Evolutionary conservation across 2,329 filamentous ascomycete species (phyloP), one percentile per base, ranked within the genome.

Genomic region (Chaetomiaceae sp.): DNA sequence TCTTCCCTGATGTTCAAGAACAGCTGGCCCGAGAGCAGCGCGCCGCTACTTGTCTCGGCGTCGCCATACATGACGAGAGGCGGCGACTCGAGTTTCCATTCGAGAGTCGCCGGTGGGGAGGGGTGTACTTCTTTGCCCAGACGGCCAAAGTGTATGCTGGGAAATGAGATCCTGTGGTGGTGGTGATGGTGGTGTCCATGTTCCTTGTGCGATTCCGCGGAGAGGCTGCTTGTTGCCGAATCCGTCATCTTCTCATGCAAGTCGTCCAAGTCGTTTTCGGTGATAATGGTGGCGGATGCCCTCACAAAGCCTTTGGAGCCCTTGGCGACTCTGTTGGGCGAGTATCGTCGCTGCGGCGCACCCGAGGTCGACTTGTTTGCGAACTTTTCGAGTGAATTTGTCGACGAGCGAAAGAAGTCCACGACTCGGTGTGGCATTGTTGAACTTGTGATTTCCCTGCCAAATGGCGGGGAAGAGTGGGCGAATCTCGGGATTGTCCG

Each of bases 31-130:
- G 89, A 95, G 44, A 96, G 80, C 53, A 96, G 74, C 6, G 90
- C 89, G 50, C 92, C 92, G 3, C 85, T 86, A 60, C 90, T 96
- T 58, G 80, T 78, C 55, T 83, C 78, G 1, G 87, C 76, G 20
- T 78, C 74, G 56, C 90, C 90, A 63, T 93, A 88, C 70, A 96
- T 85, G 40, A 96, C 81, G 16, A 92, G 77, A 3, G 91, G 91
- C 1, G 90, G 89, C 12, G 88, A 95, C 73, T 96, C 91, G 56
- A 96, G 86, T 60, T 71, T 75, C 73, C 76, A 81, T 53, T 74
- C 68, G 16, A 82, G 63, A 1, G 69, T 61, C 9, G 74, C 72
- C 51, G 70, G 69, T 2, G 68, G 62, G 47, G 68, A 69, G 50
- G 63, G 58, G 21, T 55, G 54, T 20, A 48, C 45, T 9, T 77